phyloP scores from a whole-genome alignment of 768 basidiomycete genomes.

The Tricholoma flavovirens region DNA sequence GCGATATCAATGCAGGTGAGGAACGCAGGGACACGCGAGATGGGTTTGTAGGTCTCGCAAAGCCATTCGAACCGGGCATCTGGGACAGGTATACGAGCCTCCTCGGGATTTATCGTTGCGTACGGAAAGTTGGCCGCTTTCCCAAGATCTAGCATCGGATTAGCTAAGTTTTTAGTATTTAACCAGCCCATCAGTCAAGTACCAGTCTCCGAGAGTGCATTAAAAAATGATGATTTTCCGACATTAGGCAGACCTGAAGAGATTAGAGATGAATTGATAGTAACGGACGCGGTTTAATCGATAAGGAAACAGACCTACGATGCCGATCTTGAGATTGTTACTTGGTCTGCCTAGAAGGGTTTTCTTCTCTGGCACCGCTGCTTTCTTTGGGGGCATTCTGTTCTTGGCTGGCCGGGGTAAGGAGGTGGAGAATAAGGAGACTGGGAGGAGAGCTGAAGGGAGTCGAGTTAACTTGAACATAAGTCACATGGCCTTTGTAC shows the following conservation, averaged over 20 bases:
- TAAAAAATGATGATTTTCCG: conserved; percentile 99
- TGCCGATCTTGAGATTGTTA: conserved; percentile 98
- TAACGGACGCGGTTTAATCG: not conserved
- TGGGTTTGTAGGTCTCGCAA: conserved; percentile 84
- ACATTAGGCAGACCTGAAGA: conserved; percentile 80
- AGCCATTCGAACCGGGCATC: conserved; percentile 95
- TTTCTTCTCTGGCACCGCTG: conserved; percentile 73
- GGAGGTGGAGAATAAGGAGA: conserved; percentile 32
- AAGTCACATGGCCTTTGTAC: no score
- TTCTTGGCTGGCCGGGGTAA: conserved; percentile 38
- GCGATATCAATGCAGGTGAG: conserved; percentile 99
- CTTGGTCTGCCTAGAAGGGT: conserved; percentile 81
- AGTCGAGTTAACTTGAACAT: not conserved
- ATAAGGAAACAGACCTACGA: conserved; percentile 73
- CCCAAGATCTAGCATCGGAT: conserved; percentile 61
- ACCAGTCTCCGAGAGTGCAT: conserved; percentile 90
- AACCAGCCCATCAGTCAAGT: conserved; percentile 17
- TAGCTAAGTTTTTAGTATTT: not conserved
- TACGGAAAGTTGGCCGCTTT: conserved; percentile 99
- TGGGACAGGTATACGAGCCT: conserved; percentile 94
- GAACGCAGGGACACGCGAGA: conserved; percentile 83
- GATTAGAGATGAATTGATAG: conserved; percentile 12
- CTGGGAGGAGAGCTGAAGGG: not conserved
- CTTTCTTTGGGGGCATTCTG: conserved; percentile 92
- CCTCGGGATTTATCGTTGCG: conserved; percentile 89